These are phyloP conservation scores for Serendipita sp. DNA, from an alignment of 768 basidiomycete genomes.

Conservation along the genomic window DNA sequence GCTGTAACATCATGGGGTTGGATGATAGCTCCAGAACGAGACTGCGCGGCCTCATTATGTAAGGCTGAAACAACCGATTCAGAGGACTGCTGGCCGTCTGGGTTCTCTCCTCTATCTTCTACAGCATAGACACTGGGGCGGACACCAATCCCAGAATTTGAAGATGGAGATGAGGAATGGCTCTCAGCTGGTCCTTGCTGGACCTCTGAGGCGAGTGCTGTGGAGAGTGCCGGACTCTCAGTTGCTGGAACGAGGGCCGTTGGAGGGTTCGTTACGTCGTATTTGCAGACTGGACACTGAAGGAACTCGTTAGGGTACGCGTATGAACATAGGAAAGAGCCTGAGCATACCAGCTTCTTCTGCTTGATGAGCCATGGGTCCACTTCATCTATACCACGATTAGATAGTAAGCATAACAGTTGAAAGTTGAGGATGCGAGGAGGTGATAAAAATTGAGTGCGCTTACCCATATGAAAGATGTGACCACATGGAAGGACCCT, in stretches of 20 bases:
- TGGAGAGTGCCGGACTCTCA: background rate
- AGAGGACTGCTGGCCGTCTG: background rate
- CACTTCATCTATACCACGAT: slow-evolving; percentile 37
- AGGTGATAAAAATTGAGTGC: background rate
- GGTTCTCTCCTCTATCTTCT: background rate
- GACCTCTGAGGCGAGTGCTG: background rate
- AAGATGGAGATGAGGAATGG: background rate
- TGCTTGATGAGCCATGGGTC: slow-evolving; percentile 85
- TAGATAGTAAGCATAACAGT: too few species aligned
- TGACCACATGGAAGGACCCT: slow-evolving; percentile 88
- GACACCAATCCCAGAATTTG: background rate
- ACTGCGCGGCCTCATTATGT: background rate
- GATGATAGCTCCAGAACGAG: background rate
- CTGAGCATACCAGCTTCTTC: slow-evolving; percentile 69
- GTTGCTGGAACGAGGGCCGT: slow-evolving; percentile 5
- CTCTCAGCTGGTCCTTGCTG: background rate
- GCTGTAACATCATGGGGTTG: background rate
- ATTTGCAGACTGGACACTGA: slow-evolving; percentile 85
- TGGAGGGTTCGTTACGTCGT: slow-evolving; percentile 53
- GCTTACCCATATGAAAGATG: slow-evolving; percentile 61
- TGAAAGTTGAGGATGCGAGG: background rate
- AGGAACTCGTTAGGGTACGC: slow-evolving; percentile 8
- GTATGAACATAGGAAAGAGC: background rate
- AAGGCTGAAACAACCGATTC: background rate
- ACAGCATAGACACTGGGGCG: background rate